Percentiles rank a stretch among this genome's conserved stretches.
phyloP scores from a whole-genome alignment of 2,329 filamentous ascomycete species.

The Ophiostoma ips region DNA sequence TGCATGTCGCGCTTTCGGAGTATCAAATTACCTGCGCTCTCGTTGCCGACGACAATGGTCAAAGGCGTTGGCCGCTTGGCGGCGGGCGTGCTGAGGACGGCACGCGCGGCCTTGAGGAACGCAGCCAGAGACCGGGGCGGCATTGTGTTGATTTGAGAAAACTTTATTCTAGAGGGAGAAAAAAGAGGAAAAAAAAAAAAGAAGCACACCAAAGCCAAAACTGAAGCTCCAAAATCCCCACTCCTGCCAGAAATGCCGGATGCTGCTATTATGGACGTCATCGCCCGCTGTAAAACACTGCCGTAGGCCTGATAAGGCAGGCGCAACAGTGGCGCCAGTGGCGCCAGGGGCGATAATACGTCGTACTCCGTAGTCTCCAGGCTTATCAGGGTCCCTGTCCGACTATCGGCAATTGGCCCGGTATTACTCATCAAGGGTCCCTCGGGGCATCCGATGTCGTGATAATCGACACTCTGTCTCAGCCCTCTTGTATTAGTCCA shows the following conservation, averaged over 20 bases:
- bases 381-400: neutral
- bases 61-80: constrained; percentile 33
- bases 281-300: neutral
- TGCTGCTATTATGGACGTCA: neutral
- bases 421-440: neutral
- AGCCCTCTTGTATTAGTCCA: too few species aligned
- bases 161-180: too few species aligned
- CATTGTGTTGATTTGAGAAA: constrained; percentile 1
- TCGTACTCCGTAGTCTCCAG: neutral
- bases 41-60: constrained; percentile 52
- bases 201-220: neutral
- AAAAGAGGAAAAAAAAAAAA: too few species aligned
- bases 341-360: neutral
- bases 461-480: neutral
- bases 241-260: neutral
- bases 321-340: neutral
- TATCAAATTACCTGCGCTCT: constrained; percentile 41
- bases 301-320: too few species aligned
- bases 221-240: neutral
- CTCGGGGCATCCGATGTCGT: neutral
- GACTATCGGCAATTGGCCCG: neutral
- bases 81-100: constrained; percentile 28
- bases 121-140: constrained; percentile 27
- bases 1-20: too few species aligned
- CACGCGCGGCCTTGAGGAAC: constrained; percentile 38